phyloP scores from a whole-genome alignment of 495 filamentous ascomycete species.

The Talaromyces trachyspermus region DNA sequence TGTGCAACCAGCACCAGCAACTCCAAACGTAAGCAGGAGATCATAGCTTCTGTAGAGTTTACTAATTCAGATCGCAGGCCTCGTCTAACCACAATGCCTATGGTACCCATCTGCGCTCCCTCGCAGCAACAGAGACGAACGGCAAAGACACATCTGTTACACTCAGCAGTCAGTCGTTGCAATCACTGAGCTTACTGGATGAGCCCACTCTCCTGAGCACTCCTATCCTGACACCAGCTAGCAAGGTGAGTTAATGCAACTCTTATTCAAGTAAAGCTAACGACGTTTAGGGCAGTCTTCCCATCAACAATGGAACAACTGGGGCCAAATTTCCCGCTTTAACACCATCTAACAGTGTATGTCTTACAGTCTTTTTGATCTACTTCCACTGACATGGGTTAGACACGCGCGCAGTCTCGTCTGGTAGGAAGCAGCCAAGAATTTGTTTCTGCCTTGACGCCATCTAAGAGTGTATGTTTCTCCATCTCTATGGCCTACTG shows the following conservation, averaged over 20 bases:
- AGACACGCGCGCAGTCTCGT: too few species aligned
- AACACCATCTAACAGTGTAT: background rate
- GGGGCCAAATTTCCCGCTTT: background rate
- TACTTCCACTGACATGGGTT: background rate
- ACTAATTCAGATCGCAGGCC: background rate
- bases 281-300: background rate
- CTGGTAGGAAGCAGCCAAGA: background rate
- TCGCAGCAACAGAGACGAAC: background rate
- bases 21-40: background rate
- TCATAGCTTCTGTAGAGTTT: background rate
- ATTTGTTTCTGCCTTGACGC: background rate
- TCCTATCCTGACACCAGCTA: background rate
- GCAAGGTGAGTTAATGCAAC: background rate
- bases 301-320: background rate
- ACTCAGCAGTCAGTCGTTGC: too few species aligned
- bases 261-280: background rate
- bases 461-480: background rate
- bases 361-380: background rate
- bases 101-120: background rate
- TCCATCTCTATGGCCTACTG: background rate
- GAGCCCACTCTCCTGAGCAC: background rate
- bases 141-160: too few species aligned
- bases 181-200: conserved; percentile 2
- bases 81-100: background rate
- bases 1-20: background rate